phyloP scores from a whole-genome alignment of 1,284 basidiomycete genomes.

The Leccinum pachyderme region DNA sequence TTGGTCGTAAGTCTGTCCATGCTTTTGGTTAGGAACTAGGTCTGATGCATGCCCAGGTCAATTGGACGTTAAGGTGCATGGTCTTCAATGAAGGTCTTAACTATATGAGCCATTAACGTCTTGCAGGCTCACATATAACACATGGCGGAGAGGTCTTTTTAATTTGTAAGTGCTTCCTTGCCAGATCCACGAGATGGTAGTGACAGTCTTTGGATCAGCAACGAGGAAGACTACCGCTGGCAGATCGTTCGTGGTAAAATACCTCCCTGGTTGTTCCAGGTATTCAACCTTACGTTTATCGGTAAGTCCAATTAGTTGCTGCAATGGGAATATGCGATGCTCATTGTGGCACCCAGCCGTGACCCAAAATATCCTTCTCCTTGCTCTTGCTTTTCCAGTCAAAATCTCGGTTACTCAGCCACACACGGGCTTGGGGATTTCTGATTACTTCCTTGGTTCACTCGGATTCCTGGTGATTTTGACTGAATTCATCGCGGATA shows the following conservation, averaged over 20 bases:
- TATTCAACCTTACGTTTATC: constrained; percentile 83
- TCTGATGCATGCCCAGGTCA: constrained; percentile 35
- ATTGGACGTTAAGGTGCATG: constrained; percentile 67
- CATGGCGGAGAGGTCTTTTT: constrained; percentile 83
- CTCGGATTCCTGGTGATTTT: constrained; percentile 60
- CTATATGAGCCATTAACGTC: not conserved
- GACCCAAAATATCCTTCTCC: constrained; percentile 79
- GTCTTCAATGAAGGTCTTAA: not conserved
- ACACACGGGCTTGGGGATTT: constrained; percentile 50
- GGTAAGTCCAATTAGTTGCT: constrained; percentile 36
- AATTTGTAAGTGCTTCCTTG: constrained; percentile 47
- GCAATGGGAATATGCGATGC: not conserved
- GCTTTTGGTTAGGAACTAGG: not conserved
- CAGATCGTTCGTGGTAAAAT: constrained; percentile 69
- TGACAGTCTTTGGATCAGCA: constrained; percentile 29
- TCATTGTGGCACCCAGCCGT: constrained; percentile 42
- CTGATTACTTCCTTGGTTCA: constrained; percentile 66
- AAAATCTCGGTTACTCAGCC: constrained; percentile 58
- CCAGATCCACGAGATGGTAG: not conserved
- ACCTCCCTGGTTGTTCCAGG: constrained; percentile 69
- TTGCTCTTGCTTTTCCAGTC: constrained; percentile 65
- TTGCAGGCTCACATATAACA: constrained; percentile 76
- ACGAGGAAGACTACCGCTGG: constrained; percentile 94
- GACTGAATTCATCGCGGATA: constrained; percentile 82
- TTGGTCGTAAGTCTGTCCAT: constrained; percentile 39